phyloP scores from a whole-genome alignment of 768 basidiomycete species.

The Boletales sp. region DNA sequence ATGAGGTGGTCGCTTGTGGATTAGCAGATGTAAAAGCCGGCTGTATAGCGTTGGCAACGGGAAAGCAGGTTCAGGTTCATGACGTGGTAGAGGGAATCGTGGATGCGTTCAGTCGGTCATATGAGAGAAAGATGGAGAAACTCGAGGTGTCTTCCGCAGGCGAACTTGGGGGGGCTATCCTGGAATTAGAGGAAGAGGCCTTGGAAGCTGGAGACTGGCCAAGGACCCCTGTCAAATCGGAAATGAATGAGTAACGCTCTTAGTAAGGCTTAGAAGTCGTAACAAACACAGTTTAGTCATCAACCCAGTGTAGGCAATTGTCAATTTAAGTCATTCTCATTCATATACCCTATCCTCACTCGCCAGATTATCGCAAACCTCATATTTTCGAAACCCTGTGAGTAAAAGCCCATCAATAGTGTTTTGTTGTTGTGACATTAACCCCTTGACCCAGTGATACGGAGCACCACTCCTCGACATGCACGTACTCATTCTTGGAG shows the following conservation, averaged over 20 bases:
- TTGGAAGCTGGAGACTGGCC: constrained; percentile 41
- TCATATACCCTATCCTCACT: too few species aligned
- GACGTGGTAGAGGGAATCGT: constrained; percentile 53
- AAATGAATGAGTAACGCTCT: too few species aligned
- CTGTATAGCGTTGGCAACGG: constrained; percentile 51
- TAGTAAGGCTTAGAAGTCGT: too few species aligned
- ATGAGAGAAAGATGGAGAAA: constrained; percentile 46
- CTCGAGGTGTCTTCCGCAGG: constrained; percentile 42
- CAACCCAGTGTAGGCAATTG: too few species aligned
- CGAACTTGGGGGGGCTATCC: constrained; percentile 47
- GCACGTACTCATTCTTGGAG: constrained; percentile 67
- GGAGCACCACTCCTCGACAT: constrained; percentile 19
- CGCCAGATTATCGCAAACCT: too few species aligned
- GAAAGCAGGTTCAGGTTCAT: constrained; percentile 38
- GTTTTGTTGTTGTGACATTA: neutral
- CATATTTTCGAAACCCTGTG: neutral
- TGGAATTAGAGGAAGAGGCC: constrained; percentile 45
- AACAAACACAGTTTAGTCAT: too few species aligned
- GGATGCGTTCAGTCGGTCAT: constrained; percentile 43
- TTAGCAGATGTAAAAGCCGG: constrained; percentile 78
- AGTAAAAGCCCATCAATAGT: neutral
- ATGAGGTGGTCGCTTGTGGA: constrained; percentile 87
- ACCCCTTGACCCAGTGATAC: neutral
- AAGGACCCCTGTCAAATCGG: constrained; percentile 5
- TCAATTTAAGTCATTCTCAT: too few species aligned